Evolutionary conservation across 805 yeast genomes (phyloP), one percentile per base, ranked within the genome.

Genomic region (Ogataea polymorpha): DNA sequence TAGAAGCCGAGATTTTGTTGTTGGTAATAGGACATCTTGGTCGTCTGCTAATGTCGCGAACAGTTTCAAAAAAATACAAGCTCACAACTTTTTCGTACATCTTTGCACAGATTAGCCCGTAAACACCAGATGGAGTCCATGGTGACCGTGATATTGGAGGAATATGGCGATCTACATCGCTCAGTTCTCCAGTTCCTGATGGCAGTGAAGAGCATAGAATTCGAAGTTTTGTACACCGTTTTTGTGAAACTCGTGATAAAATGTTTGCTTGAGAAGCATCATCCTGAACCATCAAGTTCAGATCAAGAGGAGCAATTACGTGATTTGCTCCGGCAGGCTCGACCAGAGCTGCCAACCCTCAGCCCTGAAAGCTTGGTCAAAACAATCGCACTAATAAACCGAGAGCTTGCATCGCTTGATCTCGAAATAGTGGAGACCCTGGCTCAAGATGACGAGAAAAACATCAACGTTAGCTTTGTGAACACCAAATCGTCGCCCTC

Each of bases 401-500:
- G 39, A 20, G 41, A 53, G 23, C 34, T 75, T 15, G 60, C 58
- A 2, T 54, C 54, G 3, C 57, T 70, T 23, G 75, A 72, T 17
- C 65, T 74, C 47, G 71, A 67, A 40, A 58, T 78, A 3, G 47
- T 46, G 1, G 50, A 50, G 13, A 47, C 54, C 1, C 35, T 47
- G 14, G 48, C 73, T 62, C 51, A 62, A 62, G 55, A 61, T 48
- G 39, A 62, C 60, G 38, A 64, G 62, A 48, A 55, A 3, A 52
- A 64, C 5, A 40, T 39, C 15, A 36, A 39, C 38, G 39, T 46
- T n/a, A 41, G 43, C 9, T 42, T 51, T 21, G 62, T 74, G 17
- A 75, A 76, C 50, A 61, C 66, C 8, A 48, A 55, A 13, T 53
- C 62, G 3, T 72, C 71, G 35, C 71, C 66, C 4, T 49, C 68